Percentiles rank a stretch among this genome's conserved stretches.
These are phyloP conservation scores for Solanum gandarillasii DNA, from an alignment of 257 asterid genomes.

Conservation along the genomic window DNA sequence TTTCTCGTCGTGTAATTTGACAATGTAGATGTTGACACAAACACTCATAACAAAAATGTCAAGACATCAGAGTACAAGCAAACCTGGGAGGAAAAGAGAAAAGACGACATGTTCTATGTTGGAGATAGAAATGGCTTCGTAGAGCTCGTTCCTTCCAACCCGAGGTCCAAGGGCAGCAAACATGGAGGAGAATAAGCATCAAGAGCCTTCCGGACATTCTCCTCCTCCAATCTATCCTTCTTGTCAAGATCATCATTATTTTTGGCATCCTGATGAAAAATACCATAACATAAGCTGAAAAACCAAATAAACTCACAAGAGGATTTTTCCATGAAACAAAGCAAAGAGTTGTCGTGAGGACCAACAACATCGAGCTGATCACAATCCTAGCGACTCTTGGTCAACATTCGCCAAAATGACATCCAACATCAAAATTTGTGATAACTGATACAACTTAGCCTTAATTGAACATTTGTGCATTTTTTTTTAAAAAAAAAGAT, in stretches of 20 bases:
- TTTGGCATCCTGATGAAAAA: slow-evolving; percentile 57
- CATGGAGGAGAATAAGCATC: slow-evolving; percentile 88
- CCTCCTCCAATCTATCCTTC: slow-evolving; percentile 38
- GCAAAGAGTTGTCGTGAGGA: background rate
- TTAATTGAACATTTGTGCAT: background rate
- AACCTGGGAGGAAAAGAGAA: background rate
- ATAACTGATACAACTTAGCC: background rate
- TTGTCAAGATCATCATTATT: slow-evolving; percentile 68
- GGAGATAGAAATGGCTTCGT: slow-evolving; percentile 28
- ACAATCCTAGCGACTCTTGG: background rate
- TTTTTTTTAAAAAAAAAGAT: background rate
- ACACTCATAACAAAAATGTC: background rate
- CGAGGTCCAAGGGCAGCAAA: slow-evolving; percentile 38
- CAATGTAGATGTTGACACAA: background rate
- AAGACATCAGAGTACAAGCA: background rate
- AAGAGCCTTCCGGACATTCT: slow-evolving; percentile 36
- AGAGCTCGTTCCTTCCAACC: slow-evolving; percentile 36
- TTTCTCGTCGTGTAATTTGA: background rate
- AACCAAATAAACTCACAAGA: background rate
- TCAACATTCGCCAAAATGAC: background rate
- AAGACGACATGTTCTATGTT: background rate
- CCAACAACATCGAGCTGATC: background rate
- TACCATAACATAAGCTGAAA: background rate
- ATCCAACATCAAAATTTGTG: background rate
- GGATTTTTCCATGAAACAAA: background rate